Evolutionary conservation across 352 stramenopile species (phyloP).

Genomic region (Phytophthora fragariaefolia): DNA sequence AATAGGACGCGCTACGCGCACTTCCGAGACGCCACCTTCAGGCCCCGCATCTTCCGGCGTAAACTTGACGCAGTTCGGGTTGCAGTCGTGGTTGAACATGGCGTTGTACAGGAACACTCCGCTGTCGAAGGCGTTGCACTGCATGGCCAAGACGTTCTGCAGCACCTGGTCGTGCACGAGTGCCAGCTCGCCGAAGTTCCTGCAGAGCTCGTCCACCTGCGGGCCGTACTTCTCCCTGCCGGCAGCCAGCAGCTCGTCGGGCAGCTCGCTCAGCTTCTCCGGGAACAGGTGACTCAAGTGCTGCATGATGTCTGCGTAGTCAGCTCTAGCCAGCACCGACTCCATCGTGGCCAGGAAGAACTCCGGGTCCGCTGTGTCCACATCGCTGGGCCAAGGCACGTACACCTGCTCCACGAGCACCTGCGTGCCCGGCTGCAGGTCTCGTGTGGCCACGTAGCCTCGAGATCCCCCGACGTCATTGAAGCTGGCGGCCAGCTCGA

Average conservation of each 20-base stretch:
- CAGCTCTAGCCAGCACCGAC: conserved; percentile 70
- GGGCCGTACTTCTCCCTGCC: conserved; percentile 65
- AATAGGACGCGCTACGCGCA: conserved; percentile 88
- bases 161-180: conserved; percentile 79
- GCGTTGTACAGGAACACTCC: conserved; percentile 94
- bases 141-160: conserved; percentile 90
- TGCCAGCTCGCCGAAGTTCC: conserved; percentile 53
- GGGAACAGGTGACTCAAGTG: conserved; percentile 90
- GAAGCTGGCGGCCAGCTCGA: conserved; percentile 68
- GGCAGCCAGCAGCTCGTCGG: conserved; percentile 54
- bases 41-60: conserved; percentile 51
- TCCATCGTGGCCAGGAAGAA: conserved; percentile 92
- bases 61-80: conserved; percentile 97
- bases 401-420: conserved; percentile 92
- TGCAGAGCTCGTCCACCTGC: conserved; percentile 58
- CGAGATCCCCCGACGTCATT: conserved; percentile 77
- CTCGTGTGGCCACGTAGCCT: conserved; percentile 84
- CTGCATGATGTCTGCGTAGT: conserved; percentile 75
- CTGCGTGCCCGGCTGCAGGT: conserved; percentile 88
- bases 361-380: conserved; percentile 75
- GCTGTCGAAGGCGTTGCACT: conserved; percentile 95
- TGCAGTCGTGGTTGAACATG: conserved; percentile 96
- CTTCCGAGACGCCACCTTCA: conserved; percentile 85
- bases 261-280: conserved; percentile 78
- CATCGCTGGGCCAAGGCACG: conserved; percentile 88